Evolutionary conservation across 2,329 filamentous ascomycete species (phyloP).

Genomic region (Colletotrichum camelliae): DNA sequence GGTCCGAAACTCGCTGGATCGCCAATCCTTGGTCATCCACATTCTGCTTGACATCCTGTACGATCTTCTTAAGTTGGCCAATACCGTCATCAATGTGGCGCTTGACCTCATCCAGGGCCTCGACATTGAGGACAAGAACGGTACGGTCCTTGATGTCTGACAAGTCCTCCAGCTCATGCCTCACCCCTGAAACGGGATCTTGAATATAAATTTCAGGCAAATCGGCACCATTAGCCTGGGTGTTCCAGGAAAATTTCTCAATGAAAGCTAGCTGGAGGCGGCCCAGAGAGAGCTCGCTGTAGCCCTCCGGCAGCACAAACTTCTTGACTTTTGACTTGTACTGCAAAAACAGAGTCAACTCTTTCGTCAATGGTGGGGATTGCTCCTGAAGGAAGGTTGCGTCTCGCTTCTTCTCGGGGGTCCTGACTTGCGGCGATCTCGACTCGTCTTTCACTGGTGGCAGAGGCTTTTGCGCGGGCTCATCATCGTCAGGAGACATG

Average conservation of each 20-base stretch:
- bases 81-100: conserved; percentile 94
- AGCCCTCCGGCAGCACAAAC: conserved; percentile 85
- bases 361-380: conserved; percentile 76
- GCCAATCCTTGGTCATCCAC: conserved; percentile 83
- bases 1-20: conserved; percentile 86
- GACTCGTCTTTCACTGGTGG: conserved; percentile 23
- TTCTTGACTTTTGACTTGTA: conserved; percentile 99
- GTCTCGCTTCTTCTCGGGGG: conserved; percentile 48
- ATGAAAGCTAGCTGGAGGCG: conserved; percentile 95
- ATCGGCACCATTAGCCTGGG: conserved; percentile 89
- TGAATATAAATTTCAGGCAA: conserved; percentile 98
- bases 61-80: conserved; percentile 76
- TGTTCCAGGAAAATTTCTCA: conserved; percentile 99
- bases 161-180: conserved; percentile 94
- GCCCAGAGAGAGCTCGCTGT: conserved; percentile 83
- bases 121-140: conserved; percentile 93
- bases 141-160: conserved; percentile 92
- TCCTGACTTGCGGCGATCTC: conserved; percentile 34
- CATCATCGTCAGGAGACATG: conserved; percentile 25
- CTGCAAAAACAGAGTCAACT: conserved; percentile 91
- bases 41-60: conserved; percentile 85
- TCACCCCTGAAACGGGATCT: conserved; percentile 92
- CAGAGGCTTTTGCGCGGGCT: conserved; percentile 32
- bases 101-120: conserved; percentile 94
- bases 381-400: conserved; percentile 64